Base-by-base conservation (phyloP, 2,329 filamentous ascomycete species). In the Aureobasidium lini region DNA sequence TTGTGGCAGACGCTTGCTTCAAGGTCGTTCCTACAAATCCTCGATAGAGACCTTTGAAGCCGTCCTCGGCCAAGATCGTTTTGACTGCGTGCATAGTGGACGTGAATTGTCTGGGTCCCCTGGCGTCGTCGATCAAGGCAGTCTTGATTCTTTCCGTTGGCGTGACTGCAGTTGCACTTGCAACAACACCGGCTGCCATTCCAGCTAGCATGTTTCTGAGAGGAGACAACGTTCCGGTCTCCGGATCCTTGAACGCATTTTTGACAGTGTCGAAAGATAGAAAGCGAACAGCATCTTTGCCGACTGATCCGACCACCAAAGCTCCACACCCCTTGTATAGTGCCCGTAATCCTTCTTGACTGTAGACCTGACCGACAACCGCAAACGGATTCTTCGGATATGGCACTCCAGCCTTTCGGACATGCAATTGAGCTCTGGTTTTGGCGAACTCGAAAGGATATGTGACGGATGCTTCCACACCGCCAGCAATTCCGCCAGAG, bases 381-480 rank as follows among this genome's bases (percentile, higher is more conserved):
- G 72, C 65, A 65, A 85, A 82, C 0, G 84, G 84, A 58, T 87
- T 87, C 42, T 74, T 73, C 73, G 11, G 75, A 72, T 39, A 71
- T 67, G 15, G 76, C 72, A 61, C 72, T 73, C 59, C 77, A 70
- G 32, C 74, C 74, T n/a, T 59, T 15, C 40, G 47, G 8, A 59
- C 34, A 4, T 56, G 52, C n/a, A 85, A 73, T 63, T 87, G 83
- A 3, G 83, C 78, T 58, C 82, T 75, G 0, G 84, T 87, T 70
- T 88, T 88, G 57, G 84, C 83, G 64, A 86, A 88, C 66, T 87
- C 84, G 65, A 87, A 82, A 0, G 84, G 84, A 68, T 86, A 86
- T 9, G 69, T 71, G 15, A 66, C 64, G 23, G 67, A 66, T 8
- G 66, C 71, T 58, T 71, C 70, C 10, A 71, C 64, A 29, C 69